Evolutionary conservation across 768 basidiomycete species (phyloP).

Genomic region (Podaxis carcinomalis): DNA sequence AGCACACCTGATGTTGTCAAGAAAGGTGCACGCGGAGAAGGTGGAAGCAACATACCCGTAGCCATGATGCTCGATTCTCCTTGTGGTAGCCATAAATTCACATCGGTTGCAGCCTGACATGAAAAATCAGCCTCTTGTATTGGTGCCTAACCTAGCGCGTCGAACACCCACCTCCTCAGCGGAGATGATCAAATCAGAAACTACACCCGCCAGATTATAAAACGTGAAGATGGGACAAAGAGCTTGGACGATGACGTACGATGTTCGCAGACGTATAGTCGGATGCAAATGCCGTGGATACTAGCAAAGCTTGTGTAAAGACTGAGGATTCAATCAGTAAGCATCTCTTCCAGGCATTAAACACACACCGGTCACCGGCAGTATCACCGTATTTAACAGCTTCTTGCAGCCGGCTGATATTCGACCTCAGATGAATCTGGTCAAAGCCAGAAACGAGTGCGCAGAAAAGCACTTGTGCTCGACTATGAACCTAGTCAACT

Average conservation of each 20-base stretch:
- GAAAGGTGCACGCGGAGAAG: neutral
- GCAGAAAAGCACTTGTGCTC: slow-evolving; percentile 57
- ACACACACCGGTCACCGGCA: slow-evolving; percentile 57
- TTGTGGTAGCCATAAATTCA: slow-evolving; percentile 50
- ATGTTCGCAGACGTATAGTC: slow-evolving; percentile 59
- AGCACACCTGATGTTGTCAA: slow-evolving; percentile 36
- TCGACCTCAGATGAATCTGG: slow-evolving; percentile 59
- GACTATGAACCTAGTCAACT: slow-evolving; percentile 30
- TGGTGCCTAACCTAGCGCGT: neutral
- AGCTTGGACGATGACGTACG: slow-evolving; percentile 31
- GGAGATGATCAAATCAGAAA: slow-evolving; percentile 48
- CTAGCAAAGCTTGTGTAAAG: slow-evolving; percentile 59
- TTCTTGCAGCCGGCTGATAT: slow-evolving; percentile 54
- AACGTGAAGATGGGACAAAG: neutral
- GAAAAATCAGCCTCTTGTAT: neutral
- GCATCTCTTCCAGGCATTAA: neutral
- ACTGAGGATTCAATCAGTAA: slow-evolving; percentile 25
- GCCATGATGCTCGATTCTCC: slow-evolving; percentile 51
- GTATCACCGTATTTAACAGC: slow-evolving; percentile 63
- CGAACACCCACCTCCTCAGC: slow-evolving; percentile 55
- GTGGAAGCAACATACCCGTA: slow-evolving; percentile 34
- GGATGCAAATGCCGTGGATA: slow-evolving; percentile 49
- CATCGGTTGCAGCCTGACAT: slow-evolving; percentile 49
- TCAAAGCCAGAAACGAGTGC: slow-evolving; percentile 66
- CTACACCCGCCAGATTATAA: slow-evolving; percentile 26